A percentile compares a stretch with the other conserved stretches of the same genome.
Evolutionary conservation across 768 basidiomycete genomes (phyloP).

Genomic region (Nidula microcarpa): DNA sequence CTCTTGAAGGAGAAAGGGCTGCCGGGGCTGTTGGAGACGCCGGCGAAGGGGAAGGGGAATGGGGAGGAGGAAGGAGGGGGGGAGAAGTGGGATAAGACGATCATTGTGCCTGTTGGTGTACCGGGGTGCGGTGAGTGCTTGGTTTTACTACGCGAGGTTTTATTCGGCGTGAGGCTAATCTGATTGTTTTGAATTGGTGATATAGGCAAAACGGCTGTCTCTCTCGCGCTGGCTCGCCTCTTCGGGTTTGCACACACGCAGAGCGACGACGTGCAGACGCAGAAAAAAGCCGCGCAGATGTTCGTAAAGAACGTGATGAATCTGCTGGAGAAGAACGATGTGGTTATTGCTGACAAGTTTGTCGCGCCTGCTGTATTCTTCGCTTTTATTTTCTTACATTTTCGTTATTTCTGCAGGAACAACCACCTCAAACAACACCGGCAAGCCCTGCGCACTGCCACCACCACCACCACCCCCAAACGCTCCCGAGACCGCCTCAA

Average conservation of each 20-base stretch:
- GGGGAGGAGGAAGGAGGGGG: slow-evolving; percentile 13
- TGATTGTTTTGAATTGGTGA: neutral
- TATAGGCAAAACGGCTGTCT: slow-evolving; percentile 83
- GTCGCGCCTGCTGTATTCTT: slow-evolving; percentile 14
- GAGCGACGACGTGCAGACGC: slow-evolving; percentile 76
- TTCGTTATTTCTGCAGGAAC: slow-evolving; percentile 46
- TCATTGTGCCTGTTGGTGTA: slow-evolving; percentile 86
- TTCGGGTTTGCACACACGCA: slow-evolving; percentile 92
- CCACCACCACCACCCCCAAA: no score
- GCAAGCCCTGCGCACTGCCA: slow-evolving; percentile 55
- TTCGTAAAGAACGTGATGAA: slow-evolving; percentile 73
- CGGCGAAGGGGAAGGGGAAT: slow-evolving; percentile 33
- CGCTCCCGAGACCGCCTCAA: slow-evolving; percentile 1
- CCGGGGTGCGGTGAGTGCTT: slow-evolving; percentile 82
- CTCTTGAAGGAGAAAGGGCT: no score
- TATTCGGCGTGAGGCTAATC: neutral
- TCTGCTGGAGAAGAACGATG: slow-evolving; percentile 58
- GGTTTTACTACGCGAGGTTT: neutral
- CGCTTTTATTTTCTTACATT: neutral
- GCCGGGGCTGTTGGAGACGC: no score
- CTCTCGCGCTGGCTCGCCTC: slow-evolving; percentile 73
- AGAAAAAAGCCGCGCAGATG: slow-evolving; percentile 64
- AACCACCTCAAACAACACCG: slow-evolving; percentile 87
- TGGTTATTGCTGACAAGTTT: slow-evolving; percentile 93
- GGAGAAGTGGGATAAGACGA: slow-evolving; percentile 49